phyloP scores from a whole-genome alignment of 2,329 filamentous ascomycete species.

The Magnaporthiopsis incrustans region DNA sequence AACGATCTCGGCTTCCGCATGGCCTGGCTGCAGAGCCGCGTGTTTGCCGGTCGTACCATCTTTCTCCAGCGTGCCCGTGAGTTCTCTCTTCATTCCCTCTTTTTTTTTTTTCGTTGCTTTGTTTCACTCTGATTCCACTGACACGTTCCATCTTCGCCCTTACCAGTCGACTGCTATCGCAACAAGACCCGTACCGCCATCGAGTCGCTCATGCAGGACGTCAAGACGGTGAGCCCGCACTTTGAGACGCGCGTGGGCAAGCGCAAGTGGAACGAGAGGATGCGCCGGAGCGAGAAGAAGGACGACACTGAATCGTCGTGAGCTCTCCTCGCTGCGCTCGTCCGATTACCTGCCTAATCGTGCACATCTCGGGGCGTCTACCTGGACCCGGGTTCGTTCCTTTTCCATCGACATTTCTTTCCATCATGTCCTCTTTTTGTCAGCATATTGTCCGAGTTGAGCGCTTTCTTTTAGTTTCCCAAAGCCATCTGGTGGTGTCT shows the following conservation, averaged over 20 bases:
- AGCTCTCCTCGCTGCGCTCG: background rate
- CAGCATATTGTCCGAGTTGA: background rate
- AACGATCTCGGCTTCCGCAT: constrained; percentile 93
- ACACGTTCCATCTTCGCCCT: background rate
- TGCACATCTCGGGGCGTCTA: background rate
- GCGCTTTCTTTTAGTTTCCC: background rate
- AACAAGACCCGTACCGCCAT: constrained; percentile 84
- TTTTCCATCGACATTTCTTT: background rate
- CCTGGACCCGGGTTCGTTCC: background rate
- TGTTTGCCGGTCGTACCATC: constrained; percentile 77
- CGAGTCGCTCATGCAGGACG: constrained; percentile 68
- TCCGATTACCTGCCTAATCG: background rate
- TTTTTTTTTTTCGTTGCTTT: background rate
- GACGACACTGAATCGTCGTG: constrained; percentile 13
- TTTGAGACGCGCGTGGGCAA: constrained; percentile 87
- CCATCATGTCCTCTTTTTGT: background rate
- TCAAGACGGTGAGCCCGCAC: constrained; percentile 67
- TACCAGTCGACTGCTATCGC: constrained; percentile 81
- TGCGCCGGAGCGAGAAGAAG: constrained; percentile 29
- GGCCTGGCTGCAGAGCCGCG: constrained; percentile 92
- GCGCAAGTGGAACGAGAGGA: constrained; percentile 60
- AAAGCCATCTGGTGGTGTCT: background rate
- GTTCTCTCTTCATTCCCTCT: constrained; percentile 32
- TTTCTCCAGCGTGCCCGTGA: constrained; percentile 87
- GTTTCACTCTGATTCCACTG: background rate